Conservation (phyloP, 192 early-diverging fungal species). For the Backusella westeae region DNA sequence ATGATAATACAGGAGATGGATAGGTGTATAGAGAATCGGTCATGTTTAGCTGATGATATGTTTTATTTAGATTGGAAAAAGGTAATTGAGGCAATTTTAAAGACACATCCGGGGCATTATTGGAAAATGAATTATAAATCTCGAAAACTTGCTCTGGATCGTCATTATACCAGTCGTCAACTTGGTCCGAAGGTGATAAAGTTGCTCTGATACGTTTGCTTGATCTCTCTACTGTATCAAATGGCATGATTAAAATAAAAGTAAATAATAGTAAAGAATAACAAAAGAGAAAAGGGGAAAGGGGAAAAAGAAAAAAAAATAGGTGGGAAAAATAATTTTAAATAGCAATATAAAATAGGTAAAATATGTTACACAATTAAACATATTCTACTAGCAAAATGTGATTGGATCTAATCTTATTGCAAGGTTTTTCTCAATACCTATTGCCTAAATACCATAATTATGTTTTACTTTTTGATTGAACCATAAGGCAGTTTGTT, state of each 20-base stretch:
- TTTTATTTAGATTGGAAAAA: neutral
- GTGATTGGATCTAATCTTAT: neutral
- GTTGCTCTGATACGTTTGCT: constrained; percentile 19
- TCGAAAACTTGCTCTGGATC: constrained; percentile 16
- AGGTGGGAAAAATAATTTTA: constrained; percentile 1
- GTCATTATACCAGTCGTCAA: constrained; percentile 4
- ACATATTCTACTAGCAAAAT: neutral
- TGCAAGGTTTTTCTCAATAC: neutral
- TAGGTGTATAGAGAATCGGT: neutral
- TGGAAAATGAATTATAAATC: constrained; percentile 10
- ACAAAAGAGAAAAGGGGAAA: neutral
- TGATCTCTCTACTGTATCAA: constrained; percentile 29
- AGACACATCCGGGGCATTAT: neutral
- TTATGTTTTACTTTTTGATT: neutral
- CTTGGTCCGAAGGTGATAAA: neutral
- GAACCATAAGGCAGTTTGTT: neutral
- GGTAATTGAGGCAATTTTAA: neutral
- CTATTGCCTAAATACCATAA: neutral
- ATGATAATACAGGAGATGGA: neutral
- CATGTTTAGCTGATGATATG: neutral
- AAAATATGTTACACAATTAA: neutral
- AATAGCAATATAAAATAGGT: neutral
- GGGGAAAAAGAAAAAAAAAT: neutral
- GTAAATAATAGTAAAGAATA: neutral
- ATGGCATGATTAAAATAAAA: constrained; percentile 22